Evolutionary conservation across 371 early-diverging fungal genomes (phyloP).

Genomic region (Mucor indicus): DNA sequence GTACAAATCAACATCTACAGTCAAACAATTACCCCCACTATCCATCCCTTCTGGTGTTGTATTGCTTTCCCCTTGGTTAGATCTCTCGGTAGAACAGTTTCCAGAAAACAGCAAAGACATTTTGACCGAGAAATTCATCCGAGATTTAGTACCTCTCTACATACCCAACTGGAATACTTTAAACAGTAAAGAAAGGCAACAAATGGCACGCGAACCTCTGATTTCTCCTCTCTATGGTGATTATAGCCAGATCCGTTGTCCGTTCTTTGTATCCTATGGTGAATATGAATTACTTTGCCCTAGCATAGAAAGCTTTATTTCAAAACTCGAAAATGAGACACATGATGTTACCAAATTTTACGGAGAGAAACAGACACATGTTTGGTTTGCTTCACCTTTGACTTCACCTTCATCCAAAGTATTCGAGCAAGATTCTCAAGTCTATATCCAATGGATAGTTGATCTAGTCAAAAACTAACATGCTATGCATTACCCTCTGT

Average conservation of each 20-base stretch:
- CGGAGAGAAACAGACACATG: background rate
- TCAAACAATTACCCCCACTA: constrained; percentile 8
- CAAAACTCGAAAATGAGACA: background rate
- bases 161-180: background rate
- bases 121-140: background rate
- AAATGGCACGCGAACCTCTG: constrained; percentile 1
- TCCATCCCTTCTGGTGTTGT: constrained; percentile 20
- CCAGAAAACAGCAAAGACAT: background rate
- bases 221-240: constrained; percentile 17
- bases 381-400: too few species aligned
- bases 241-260: constrained; percentile 4
- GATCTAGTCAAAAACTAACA: too few species aligned
- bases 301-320: constrained; percentile 6
- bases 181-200: too few species aligned
- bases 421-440: background rate
- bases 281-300: constrained; percentile 6
- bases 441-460: background rate
- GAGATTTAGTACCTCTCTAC: background rate
- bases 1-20: background rate
- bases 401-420: too few species aligned
- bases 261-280: constrained; percentile 13
- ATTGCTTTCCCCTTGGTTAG: constrained; percentile 22
- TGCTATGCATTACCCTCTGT: too few species aligned
- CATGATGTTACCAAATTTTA: background rate
- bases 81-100: background rate